Base-by-base conservation (phyloP, 495 filamentous ascomycete genomes). In the Oleoguttula mirabilis region DNA sequence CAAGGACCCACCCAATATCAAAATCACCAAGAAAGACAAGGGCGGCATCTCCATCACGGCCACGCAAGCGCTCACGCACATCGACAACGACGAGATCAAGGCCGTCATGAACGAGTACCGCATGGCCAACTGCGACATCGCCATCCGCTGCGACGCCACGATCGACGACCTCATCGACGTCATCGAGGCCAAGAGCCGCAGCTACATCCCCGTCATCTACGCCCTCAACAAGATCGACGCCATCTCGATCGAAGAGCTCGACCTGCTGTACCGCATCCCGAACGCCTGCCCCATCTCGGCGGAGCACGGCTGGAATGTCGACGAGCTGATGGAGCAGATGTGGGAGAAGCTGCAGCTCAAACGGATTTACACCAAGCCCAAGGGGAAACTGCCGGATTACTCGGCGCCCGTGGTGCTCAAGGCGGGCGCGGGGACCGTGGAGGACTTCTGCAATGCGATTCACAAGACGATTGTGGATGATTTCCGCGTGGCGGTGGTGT, bases 11-110 rank as follows among this genome's bases (percentile, higher is more conserved):
- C 90, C 92, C 21, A 98, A 98, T 60, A 98, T 98, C 55, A 77
- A 84, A 14, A 95, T 96, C 69, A 88, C 79, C 69, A 98, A 98
- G 74, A 98, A 98, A 69, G 92, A 98, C 63, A 96, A 95, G 69
- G 90, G 90, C 54, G 90, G 90, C 17, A 74, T 98, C 55, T 83
- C 78, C 53, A 92, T 98, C 58, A 94, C 87, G 7, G 88, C 77
- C 67, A 98, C 90, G 20, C 77, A 85, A 21, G 86, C 86, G 0
- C 69, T 98, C 48, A 84, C 83, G 7, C 85, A 98, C 63, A 87
- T 98, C 46, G 84, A 90, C 57, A 73, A 82, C 45, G 90, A 95
- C 49, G 92, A 98, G 68, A 94, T 96, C 67, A 87, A 81, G 67
- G 90, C 90, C 28, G 90, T 96, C 35, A 90, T 98, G 86, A 73